Conservation (phyloP, 208 protist species). For the Crithidia acanthocephali region DNA sequence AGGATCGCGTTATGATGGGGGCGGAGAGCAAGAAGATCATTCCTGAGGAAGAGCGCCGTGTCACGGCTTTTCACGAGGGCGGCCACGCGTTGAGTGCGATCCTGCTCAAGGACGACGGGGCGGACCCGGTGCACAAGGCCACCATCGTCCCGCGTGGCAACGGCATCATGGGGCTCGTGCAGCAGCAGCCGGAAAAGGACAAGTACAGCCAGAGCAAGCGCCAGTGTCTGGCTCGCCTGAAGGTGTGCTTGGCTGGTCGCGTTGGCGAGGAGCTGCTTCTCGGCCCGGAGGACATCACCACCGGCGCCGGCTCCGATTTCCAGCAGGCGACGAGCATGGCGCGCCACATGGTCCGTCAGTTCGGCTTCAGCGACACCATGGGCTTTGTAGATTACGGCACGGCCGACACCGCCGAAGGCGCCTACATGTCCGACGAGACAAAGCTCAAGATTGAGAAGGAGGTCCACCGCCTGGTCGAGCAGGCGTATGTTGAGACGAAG, state of each 20-base stretch:
- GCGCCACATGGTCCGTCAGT: constrained; percentile 89
- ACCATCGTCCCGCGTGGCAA: constrained; percentile 92
- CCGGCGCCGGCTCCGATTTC: constrained; percentile 91
- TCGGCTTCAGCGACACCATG: constrained; percentile 88
- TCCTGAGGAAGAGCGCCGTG: constrained; percentile 84
- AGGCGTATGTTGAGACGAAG: constrained; percentile 83
- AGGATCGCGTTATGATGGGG: constrained; percentile 93
- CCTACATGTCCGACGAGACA: constrained; percentile 92
- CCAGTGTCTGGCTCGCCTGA: constrained; percentile 83
- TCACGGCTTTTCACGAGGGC: constrained; percentile 92
- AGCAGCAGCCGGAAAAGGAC: constrained; percentile 88
- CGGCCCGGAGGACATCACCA: constrained; percentile 94
- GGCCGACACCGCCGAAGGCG: constrained; percentile 71
- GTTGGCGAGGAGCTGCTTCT: constrained; percentile 98
- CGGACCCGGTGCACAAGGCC: constrained; percentile 92
- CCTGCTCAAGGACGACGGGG: constrained; percentile 72
- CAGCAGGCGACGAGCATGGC: constrained; percentile 92
- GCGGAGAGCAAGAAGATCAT: constrained; percentile 84
- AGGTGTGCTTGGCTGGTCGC: constrained; percentile 90
- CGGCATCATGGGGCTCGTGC: constrained; percentile 92
- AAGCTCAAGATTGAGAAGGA: constrained; percentile 90
- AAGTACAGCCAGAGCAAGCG: constrained; percentile 88
- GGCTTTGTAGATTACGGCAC: constrained; percentile 91
- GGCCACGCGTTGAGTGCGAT: constrained; percentile 88
- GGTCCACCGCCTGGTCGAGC: constrained; percentile 64